Evolutionary conservation across 2,329 filamentous ascomycete genomes (phyloP).

Genomic region (Coniochaeta sp.): DNA sequence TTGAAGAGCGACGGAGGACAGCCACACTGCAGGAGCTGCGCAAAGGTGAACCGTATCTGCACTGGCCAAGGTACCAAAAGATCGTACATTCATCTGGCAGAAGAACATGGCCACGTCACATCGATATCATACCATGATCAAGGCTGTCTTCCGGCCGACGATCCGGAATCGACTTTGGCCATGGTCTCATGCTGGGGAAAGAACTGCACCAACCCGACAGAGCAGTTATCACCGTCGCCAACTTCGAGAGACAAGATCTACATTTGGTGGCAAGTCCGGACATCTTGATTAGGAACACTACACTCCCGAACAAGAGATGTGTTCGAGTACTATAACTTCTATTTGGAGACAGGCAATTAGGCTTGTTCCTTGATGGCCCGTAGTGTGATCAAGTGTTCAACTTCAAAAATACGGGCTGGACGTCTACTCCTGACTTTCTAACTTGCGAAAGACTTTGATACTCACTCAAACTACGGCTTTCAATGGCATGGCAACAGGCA

Average conservation of each 20-base stretch:
- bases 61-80: slow-evolving; percentile 16
- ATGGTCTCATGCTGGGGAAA: slow-evolving; percentile 6
- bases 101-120: neutral
- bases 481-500: too few species aligned
- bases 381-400: too few species aligned
- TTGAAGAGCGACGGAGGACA: slow-evolving; percentile 12
- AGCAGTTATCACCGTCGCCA: neutral
- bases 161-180: neutral
- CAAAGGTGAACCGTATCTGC: slow-evolving; percentile 13
- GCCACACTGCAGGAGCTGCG: slow-evolving; percentile 13
- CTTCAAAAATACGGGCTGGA: too few species aligned
- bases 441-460: too few species aligned
- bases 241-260: neutral
- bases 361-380: neutral
- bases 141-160: neutral
- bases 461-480: too few species aligned
- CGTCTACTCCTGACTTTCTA: too few species aligned
- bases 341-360: neutral
- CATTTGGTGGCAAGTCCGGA: too few species aligned
- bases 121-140: neutral
- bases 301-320: neutral
- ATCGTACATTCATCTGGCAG: slow-evolving; percentile 7
- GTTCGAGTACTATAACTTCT: neutral
- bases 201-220: neutral
- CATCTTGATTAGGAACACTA: neutral